Evolutionary conservation across 805 yeast species (phyloP).

Genomic region (Ogataea nakhonphanomensis): DNA sequence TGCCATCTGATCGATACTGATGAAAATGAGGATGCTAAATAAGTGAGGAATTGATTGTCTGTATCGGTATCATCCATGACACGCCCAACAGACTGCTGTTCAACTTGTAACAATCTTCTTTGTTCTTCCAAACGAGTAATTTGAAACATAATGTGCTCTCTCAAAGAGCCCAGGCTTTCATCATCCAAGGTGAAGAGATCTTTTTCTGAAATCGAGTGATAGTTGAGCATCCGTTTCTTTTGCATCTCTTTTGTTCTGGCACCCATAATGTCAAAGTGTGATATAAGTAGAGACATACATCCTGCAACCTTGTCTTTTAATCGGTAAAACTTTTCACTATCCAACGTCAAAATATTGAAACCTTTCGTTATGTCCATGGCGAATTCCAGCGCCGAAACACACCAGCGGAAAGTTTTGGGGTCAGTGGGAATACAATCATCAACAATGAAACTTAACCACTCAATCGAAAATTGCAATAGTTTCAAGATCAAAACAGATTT

Average conservation of each 20-base stretch:
- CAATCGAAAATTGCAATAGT: constrained; percentile 72
- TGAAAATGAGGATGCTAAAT: constrained; percentile 84
- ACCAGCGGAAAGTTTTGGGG: constrained; percentile 89
- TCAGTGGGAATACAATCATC: constrained; percentile 95
- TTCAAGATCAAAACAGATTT: constrained; percentile 67
- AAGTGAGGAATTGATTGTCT: constrained; percentile 81
- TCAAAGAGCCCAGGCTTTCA: constrained; percentile 51
- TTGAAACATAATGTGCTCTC: constrained; percentile 65
- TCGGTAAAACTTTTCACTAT: constrained; percentile 68
- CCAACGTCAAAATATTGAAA: constrained; percentile 77
- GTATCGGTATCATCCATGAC: constrained; percentile 84
- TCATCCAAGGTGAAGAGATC: constrained; percentile 54
- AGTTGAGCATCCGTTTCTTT: constrained; percentile 50
- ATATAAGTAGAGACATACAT: constrained; percentile 87
- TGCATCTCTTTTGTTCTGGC: constrained; percentile 80
- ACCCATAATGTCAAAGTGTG: constrained; percentile 98
- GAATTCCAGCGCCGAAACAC: constrained; percentile 92
- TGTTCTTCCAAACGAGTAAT: constrained; percentile 60
- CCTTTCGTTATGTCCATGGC: constrained; percentile 94
- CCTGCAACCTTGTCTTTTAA: constrained; percentile 85
- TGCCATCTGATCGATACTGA: constrained; percentile 96
- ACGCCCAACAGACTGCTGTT: constrained; percentile 67
- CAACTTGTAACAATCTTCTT: constrained; percentile 40
- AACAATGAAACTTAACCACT: constrained; percentile 89
- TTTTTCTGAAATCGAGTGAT: constrained; percentile 46